A percentile compares a stretch with the other conserved stretches of the same genome.
Evolutionary conservation across 139 green algal genomes (phyloP).

Genomic region (Ettlia oleoabundans): DNA sequence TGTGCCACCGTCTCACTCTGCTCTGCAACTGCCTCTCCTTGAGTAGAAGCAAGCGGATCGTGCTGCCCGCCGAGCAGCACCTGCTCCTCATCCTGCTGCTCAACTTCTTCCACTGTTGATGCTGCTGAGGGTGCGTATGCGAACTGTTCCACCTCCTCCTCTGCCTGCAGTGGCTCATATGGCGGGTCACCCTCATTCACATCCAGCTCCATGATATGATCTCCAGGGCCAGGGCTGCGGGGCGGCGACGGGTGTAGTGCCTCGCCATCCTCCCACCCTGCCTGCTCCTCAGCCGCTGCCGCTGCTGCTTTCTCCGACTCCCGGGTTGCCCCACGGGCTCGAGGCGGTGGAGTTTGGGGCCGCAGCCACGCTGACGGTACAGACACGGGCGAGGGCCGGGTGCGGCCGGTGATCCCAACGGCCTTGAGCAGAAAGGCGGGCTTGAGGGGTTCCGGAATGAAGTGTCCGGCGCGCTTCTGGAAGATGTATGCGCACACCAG

Average conservation of each 20-base stretch:
- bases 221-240: no score
- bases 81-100: background rate
- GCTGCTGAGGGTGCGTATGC: background rate
- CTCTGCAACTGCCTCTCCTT: no score
- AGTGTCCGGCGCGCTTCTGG: constrained; percentile 71
- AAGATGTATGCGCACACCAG: constrained; percentile 56
- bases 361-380: background rate
- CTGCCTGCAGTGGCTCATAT: no score
- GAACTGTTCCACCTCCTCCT: background rate
- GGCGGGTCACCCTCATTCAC: no score
- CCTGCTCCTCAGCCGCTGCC: no score
- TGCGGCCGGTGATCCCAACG: background rate
- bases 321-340: no score
- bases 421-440: constrained; percentile 27
- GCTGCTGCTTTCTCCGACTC: no score
- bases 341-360: background rate
- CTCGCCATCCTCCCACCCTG: no score
- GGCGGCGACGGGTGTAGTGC: no score
- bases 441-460: constrained; percentile 51
- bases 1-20: no score
- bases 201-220: no score
- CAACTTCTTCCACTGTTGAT: background rate
- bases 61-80: background rate
- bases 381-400: background rate
- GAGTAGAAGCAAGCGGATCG: no score